Evolutionary conservation across 805 yeast genomes (phyloP).

Genomic region (Hanseniaspora clermontiae): DNA sequence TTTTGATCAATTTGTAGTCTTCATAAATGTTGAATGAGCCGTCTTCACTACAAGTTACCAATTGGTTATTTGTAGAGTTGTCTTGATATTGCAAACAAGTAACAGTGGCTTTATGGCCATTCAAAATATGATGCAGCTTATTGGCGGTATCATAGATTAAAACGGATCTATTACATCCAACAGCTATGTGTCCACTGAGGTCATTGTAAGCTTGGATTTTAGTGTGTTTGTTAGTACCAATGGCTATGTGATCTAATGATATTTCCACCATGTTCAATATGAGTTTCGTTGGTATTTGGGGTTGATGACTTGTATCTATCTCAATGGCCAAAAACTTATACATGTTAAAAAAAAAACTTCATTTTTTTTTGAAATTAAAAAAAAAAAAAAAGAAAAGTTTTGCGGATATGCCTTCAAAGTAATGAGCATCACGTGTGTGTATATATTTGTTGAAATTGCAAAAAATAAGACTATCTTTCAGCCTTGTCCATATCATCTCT

Average conservation of each 20-base stretch:
- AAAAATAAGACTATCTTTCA: constrained; percentile 24
- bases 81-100: constrained; percentile 10
- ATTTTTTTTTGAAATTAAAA: not conserved
- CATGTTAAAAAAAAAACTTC: not conserved
- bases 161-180: constrained; percentile 11
- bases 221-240: constrained; percentile 11
- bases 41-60: constrained; percentile 13
- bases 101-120: constrained; percentile 4
- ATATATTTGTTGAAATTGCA: too few relatives aligned
- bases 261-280: constrained; percentile 4
- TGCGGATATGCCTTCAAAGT: not conserved
- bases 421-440: too few relatives aligned
- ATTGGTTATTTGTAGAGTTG: constrained; percentile 3
- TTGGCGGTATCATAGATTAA: constrained; percentile 9
- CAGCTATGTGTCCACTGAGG: constrained; percentile 6
- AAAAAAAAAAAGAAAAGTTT: not conserved
- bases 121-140: constrained; percentile 4
- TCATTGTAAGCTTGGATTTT: constrained; percentile 11
- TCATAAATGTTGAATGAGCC: constrained; percentile 10
- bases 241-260: constrained; percentile 9
- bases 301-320: not conserved
- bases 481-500: constrained; percentile 38
- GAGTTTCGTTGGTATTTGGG: not conserved
- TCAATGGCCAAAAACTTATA: too few relatives aligned
- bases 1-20: not conserved